Evolutionary conservation across 1,284 basidiomycete species (phyloP).

Genomic region (Neolentinus lepideus): DNA sequence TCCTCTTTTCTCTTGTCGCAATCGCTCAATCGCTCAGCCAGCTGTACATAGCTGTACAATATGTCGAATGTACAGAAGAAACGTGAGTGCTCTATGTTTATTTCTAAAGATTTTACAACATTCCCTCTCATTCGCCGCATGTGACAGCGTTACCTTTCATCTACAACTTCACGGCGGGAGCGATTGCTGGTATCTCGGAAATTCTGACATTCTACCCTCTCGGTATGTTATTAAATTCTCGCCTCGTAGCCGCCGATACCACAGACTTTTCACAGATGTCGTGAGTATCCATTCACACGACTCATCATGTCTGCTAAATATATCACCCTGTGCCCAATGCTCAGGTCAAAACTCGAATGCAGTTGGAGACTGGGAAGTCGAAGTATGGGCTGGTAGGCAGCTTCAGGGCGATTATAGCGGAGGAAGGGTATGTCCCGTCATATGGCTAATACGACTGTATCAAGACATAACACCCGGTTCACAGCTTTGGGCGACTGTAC

Average conservation of each 20-base stretch:
- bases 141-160: constrained; percentile 71
- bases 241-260: constrained; percentile 1
- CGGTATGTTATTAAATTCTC: constrained; percentile 42
- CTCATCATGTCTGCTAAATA: constrained; percentile 14
- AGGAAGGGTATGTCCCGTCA: constrained; percentile 67
- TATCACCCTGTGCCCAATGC: constrained; percentile 10
- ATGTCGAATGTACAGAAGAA: constrained; percentile 8
- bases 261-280: constrained; percentile 17
- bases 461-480: constrained; percentile 5
- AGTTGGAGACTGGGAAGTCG: constrained; percentile 81
- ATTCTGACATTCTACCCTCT: constrained; percentile 92
- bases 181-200: constrained; percentile 85
- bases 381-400: constrained; percentile 77
- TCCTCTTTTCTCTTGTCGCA: constrained; percentile 2
- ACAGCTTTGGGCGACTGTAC: constrained; percentile 79
- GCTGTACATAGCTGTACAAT: constrained; percentile 2
- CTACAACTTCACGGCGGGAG: constrained; percentile 87
- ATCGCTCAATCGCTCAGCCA: too few relatives aligned
- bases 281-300: constrained; percentile 17
- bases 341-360: constrained; percentile 96
- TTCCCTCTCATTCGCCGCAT: background rate
- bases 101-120: background rate
- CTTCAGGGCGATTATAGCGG: constrained; percentile 68
- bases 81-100: constrained; percentile 2
- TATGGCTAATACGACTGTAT: constrained; percentile 12